A percentile compares a stretch with the other conserved stretches of the same genome.
These are phyloP conservation scores for Suhomyces sp. DNA, from an alignment of 805 yeast species.

Conservation along the genomic window DNA sequence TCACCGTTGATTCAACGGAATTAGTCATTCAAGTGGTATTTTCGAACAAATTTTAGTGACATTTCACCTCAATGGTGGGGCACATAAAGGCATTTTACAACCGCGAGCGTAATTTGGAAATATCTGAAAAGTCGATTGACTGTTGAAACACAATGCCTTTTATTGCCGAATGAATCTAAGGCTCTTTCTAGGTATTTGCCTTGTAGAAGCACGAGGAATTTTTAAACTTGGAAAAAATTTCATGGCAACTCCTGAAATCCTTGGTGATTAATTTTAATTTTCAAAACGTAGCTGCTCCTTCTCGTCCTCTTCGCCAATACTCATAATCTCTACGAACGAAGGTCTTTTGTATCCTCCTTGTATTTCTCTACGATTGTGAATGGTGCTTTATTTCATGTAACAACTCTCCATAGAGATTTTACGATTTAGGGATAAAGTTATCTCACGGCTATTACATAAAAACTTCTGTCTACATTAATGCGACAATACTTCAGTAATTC, in stretches of 20 bases:
- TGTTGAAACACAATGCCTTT: too few relatives aligned
- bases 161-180: too few relatives aligned
- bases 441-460: neutral
- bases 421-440: neutral
- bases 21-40: neutral
- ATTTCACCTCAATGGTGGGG: neutral
- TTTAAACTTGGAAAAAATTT: neutral
- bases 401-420: too few relatives aligned
- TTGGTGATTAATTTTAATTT: too few relatives aligned
- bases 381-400: too few relatives aligned
- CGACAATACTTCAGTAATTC: neutral
- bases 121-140: too few relatives aligned
- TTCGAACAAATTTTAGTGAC: neutral
- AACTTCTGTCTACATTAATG: too few relatives aligned
- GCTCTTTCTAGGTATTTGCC: neutral
- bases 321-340: neutral
- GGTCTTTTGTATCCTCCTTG: neutral
- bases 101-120: too few relatives aligned
- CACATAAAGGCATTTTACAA: neutral
- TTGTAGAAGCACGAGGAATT: neutral
- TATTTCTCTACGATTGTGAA: neutral
- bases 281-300: too few relatives aligned
- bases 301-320: neutral
- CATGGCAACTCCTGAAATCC: neutral
- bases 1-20: neutral